Evolutionary conservation across 768 basidiomycete genomes (phyloP).

Genomic region (Phallus indusiatus): DNA sequence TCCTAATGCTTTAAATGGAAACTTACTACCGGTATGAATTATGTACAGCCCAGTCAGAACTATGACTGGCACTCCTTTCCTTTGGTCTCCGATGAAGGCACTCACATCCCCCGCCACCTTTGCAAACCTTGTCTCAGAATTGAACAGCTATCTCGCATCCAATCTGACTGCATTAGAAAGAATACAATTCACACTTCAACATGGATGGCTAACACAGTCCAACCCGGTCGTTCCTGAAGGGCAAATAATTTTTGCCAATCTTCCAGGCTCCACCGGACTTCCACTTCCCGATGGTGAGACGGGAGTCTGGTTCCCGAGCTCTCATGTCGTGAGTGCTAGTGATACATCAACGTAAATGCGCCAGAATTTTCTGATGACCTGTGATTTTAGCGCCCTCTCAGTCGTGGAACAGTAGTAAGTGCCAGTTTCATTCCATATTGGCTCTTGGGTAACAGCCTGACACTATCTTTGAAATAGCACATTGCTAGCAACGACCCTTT

Average conservation of each 20-base stretch:
- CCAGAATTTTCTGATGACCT: not conserved
- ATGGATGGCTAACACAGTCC: not conserved
- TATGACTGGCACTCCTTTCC: not conserved
- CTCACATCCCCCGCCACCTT: not conserved
- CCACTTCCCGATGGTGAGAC: not conserved
- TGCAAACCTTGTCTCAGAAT: not conserved
- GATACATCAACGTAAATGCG: not conserved
- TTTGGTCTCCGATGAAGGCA: not conserved
- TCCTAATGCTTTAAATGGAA: not conserved
- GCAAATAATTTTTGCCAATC: not conserved
- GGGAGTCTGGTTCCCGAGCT: not conserved
- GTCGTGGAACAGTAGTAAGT: not conserved
- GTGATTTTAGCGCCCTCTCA: not conserved
- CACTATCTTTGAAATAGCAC: constrained; percentile 3
- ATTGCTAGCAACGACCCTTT: constrained; percentile 24
- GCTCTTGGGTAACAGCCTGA: not conserved
- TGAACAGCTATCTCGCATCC: not conserved
- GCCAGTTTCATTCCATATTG: not conserved
- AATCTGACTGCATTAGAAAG: not conserved
- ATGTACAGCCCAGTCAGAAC: not conserved
- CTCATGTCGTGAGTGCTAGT: not conserved
- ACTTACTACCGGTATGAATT: not conserved
- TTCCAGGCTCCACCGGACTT: not conserved
- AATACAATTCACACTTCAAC: not conserved
- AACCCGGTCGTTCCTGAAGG: not conserved